Evolutionary conservation across 208 protist species (phyloP), one percentile per base, ranked within the genome.

Genomic region (Vickermania spadyakhi): DNA sequence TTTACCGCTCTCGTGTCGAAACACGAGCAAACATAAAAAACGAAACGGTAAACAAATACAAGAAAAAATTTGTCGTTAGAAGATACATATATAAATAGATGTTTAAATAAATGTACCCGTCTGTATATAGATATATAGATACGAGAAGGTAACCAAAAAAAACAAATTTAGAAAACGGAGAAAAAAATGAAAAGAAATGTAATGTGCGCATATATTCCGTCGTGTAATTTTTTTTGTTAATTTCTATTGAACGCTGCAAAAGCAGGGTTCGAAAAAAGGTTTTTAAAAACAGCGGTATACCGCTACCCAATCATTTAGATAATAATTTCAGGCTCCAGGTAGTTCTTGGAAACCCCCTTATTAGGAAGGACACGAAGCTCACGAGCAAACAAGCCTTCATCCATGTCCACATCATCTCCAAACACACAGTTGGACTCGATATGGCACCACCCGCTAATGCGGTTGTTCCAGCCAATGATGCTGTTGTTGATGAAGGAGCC

Each of bases 381-480:
- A 55, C 98, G 97, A 26, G 98, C 62, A 57, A 89, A 86, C 21
- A 97, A 45, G 77, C 96, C 93, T 56, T 96, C 85, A 31, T 77
- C 75, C 23, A 99, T 71, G 23, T 89, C 68, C 0, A 99, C 96
- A 59, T 98, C 96, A 50, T 98, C 89, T 31, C 97, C 97, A 1
- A 98, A 68, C 23, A 99, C 96, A n/a, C 91, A 88, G 26, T 86
- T 77, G 62, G 94, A 91, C 55, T 96, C 89, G 66, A 98, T 91
- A 64, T 96, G 89, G 52, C 81, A 91, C 93, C 94, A 97, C 45
- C 62, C 64, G 11, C 96, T 93, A 36, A 98, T 85, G 11, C 64
- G 70, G 68, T 91, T 97, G 31, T 93, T 84, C 97, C 97, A 99
- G n/a, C 96, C 97, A 22, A 99, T 78, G 61, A 99, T 99, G 57